Base-by-base conservation (phyloP, 1,284 basidiomycete species). In the Cutaneotrichosporon sp. region DNA sequence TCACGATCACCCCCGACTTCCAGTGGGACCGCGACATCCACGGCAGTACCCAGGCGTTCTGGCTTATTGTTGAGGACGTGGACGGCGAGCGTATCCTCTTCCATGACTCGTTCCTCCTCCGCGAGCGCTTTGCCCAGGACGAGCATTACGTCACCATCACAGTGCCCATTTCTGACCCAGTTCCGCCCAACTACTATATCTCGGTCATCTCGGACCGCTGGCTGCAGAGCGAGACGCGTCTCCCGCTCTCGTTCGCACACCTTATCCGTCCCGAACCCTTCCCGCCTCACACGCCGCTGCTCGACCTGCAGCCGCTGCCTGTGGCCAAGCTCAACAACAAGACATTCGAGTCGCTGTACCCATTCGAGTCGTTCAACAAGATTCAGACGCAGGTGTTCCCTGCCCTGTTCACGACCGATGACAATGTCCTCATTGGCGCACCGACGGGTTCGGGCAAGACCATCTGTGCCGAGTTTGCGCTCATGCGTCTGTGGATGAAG, bases 361-460 rank as follows among this genome's bases (percentile, higher is more conserved):
- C 84, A 0, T 86, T 94, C 59, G 79, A 84, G 56, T 83, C 81
- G 1, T 97, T 97, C 81, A 98, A 98, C 82, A 97, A 97, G 77
- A 96, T 97, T 61, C 96, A 98, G 73, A 98, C 92, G 0, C 96
- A 98, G 76, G 91, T 96, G 35, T 98, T 97, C 85, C 94, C 97
- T 64, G 91, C 93, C 0, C 79, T 98, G 0, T 98, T 94, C 74
- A 93, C 90, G 0, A 87, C 90, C 0, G 92, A 97, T 69, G 93
- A 97, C 69, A 96, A 92, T 65, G 86, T 94, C 38, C 90, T 98
- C 68, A 85, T 98, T 53, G 93, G 92, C 21, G 94, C 93, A 0
- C 94, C 96, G 0, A 92, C 92, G 0, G 94, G 96, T 10, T 91
- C 88, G 54, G 94, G 96, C 30, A 98, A 98, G 81, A 97, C 92